Base-by-base conservation (phyloP, 805 yeast species). In the Lachancea lanzarotensis region DNA sequence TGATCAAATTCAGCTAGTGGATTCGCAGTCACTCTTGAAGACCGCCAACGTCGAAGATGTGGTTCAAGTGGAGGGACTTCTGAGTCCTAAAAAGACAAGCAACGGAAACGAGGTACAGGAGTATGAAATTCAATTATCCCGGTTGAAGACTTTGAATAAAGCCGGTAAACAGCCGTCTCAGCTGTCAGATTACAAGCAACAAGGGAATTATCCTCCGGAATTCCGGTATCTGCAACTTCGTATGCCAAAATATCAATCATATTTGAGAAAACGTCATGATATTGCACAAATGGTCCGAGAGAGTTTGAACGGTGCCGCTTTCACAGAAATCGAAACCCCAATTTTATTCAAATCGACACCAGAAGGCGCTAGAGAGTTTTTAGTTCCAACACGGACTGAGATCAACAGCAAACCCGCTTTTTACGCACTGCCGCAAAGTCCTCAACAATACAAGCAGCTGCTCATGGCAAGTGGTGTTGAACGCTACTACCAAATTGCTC, bases 371-470 rank as follows among this genome's bases (percentile, higher is more conserved):
- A 73, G 95, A 32, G 99, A 93, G 65, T 93, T 91, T 61, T 65
- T 93, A 39, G 97, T 93, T 0, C 98, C 98, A 1, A 87, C 97
- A 0, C 73, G 98, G 52, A 67, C 74, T 13, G 59, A 67, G 1
- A 65, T 66, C 2, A 66, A 70, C 22, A 34, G 35, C 2, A 25
- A 45, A 11, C 52, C 56, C 8, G 57, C 65, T 16, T 84, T 85
- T 63, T 93, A 91, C 62, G 97, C 98, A 0, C 70, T 93, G 25
- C 97, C 98, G 0, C 99, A 93, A 63, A 87, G 96, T 13, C 99
- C 98, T 0, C 99, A 93, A 61, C 98, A 93, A 60, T 93, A 91
- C 60, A 93, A 93, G 60, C 98, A 93, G 65, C 70, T 93, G 34
- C 69, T 93, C 29, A 93, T 93, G 89, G 95, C 97, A 1, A 82